These are phyloP conservation scores for Neonectria neomacrospora DNA, from an alignment of 2,329 filamentous ascomycete genomes.

Conservation along the genomic window DNA sequence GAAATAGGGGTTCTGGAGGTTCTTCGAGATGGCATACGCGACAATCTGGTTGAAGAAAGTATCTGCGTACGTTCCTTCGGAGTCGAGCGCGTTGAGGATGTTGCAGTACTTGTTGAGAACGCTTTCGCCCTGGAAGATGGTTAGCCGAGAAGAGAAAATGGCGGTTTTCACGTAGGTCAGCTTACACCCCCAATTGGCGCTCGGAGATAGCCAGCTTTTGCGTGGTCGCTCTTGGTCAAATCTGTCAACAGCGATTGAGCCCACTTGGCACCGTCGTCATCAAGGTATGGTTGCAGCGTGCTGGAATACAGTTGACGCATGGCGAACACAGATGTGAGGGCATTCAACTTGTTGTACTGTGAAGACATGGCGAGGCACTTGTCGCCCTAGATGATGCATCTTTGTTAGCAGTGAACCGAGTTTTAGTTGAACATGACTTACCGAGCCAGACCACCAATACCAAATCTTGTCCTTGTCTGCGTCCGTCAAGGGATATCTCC, in stretches of 20 bases:
- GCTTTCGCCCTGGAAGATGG: not conserved
- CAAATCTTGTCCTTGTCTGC: not conserved
- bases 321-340: not conserved
- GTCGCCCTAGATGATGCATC: not conserved
- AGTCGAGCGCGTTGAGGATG: not conserved
- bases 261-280: not conserved
- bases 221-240: not conserved
- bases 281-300: not conserved
- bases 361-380: not conserved
- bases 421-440: not conserved
- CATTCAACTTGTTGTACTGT: not conserved
- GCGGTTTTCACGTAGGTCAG: not conserved
- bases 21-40: not conserved
- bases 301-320: not conserved
- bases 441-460: not conserved
- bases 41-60: not conserved
- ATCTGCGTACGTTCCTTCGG: not conserved
- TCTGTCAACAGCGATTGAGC: not conserved
- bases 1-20: not conserved
- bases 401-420: not conserved
- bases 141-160: not conserved
- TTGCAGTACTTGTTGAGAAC: constrained; percentile 1
- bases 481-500: not conserved
- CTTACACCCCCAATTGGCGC: not conserved
- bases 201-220: not conserved